Conservation (phyloP, 2,329 filamentous ascomycete species). For the Cryphonectria japonica region DNA sequence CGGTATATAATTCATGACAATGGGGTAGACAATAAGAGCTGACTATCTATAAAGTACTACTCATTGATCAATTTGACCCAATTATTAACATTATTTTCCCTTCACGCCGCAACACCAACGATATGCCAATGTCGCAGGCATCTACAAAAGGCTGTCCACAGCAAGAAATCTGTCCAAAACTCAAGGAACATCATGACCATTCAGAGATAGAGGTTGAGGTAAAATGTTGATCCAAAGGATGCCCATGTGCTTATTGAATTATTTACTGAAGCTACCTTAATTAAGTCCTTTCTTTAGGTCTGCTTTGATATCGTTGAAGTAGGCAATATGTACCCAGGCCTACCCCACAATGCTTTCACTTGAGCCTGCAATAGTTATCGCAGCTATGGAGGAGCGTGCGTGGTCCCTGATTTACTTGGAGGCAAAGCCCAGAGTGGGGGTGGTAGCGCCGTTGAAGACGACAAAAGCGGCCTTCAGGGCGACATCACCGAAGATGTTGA, state of each 20-base stretch:
- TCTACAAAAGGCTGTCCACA: neutral
- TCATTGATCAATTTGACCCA: neutral
- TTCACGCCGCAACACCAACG: no score
- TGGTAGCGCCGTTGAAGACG: slow-evolving; percentile 33
- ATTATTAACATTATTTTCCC: no score
- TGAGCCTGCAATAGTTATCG: neutral
- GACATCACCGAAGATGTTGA: slow-evolving; percentile 36
- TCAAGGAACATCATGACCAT: neutral
- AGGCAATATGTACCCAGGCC: neutral
- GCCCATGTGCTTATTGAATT: neutral
- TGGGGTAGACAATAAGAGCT: neutral
- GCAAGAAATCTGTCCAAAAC: neutral
- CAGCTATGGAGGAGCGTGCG: neutral
- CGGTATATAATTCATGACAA: neutral
- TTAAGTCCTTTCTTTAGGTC: neutral
- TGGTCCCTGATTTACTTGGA: slow-evolving; percentile 22
- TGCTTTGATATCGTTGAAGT: neutral
- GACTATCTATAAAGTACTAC: neutral
- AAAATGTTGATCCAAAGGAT: neutral
- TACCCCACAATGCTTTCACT: neutral
- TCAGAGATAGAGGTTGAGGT: neutral
- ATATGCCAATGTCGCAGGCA: no score
- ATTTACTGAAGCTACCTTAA: neutral
- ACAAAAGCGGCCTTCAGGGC: slow-evolving; percentile 36
- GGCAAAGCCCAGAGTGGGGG: slow-evolving; percentile 33